A percentile compares a stretch with the other conserved stretches of the same genome.
phyloP scores from a whole-genome alignment of 495 filamentous ascomycete species.

The Xanthoparmelia taractica region DNA sequence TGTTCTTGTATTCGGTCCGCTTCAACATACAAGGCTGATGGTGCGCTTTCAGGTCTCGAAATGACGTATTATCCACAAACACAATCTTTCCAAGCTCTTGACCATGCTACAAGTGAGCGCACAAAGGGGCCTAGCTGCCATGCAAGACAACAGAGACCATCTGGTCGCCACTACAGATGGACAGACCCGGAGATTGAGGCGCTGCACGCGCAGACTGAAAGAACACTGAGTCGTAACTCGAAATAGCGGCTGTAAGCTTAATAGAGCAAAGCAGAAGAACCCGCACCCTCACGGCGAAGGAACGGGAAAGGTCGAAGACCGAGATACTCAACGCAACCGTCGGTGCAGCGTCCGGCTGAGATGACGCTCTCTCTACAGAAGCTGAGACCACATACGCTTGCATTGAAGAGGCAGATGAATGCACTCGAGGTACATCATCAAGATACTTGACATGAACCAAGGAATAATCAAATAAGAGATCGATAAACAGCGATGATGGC shows the following conservation, averaged over 20 bases:
- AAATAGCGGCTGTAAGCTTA: background rate
- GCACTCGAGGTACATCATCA: background rate
- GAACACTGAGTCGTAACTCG: background rate
- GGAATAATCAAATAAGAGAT: constrained; percentile 6
- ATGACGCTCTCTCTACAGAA: background rate
- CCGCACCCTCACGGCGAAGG: background rate
- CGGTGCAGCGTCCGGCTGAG: background rate
- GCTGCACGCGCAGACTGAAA: background rate
- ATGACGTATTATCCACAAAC: background rate
- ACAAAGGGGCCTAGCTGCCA: background rate
- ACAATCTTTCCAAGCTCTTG: constrained; percentile 4
- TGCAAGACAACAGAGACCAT: background rate
- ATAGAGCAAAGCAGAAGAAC: background rate
- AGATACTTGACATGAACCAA: constrained; percentile 1
- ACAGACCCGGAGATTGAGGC: background rate
- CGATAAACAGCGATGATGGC: background rate
- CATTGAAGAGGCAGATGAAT: background rate
- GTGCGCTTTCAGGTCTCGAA: background rate
- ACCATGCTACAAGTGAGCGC: background rate
- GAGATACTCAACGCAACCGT: background rate
- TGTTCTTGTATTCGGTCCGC: background rate
- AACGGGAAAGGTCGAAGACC: background rate
- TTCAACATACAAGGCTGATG: background rate
- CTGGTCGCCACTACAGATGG: background rate
- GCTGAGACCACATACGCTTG: background rate